Percentiles rank a stretch among this genome's conserved stretches.
Conservation (phyloP, 208 protist genomes). For the Trypanosoma cruzi region DNA sequence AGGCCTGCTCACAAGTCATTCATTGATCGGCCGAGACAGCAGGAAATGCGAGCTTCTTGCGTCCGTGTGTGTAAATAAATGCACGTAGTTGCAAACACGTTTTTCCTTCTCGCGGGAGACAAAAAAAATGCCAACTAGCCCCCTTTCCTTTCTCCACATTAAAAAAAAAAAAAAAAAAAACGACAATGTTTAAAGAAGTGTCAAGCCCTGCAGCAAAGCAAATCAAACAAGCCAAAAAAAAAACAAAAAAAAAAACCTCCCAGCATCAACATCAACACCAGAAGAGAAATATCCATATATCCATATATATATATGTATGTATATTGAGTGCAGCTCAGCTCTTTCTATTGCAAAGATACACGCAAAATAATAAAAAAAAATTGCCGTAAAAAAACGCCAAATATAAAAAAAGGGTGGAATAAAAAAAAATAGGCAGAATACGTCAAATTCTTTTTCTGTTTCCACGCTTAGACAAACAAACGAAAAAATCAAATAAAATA, state of each 20-base stretch:
- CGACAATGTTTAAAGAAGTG: no score
- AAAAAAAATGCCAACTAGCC: neutral
- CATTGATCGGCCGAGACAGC: conserved; percentile 18
- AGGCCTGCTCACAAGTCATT: conserved; percentile 22
- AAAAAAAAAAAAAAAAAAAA: conserved; percentile 26
- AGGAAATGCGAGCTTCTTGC: neutral
- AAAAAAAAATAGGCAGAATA: neutral
- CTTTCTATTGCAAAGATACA: neutral
- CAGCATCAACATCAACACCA: neutral
- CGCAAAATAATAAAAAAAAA: neutral
- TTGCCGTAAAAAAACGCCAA: neutral
- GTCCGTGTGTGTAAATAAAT: neutral
- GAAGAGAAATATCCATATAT: neutral
- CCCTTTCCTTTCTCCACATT: conserved; percentile 9
- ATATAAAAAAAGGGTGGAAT: neutral
- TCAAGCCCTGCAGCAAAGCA: conserved; percentile 1
- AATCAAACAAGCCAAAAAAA: conserved; percentile 9
- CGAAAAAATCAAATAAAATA: conserved; percentile 10
- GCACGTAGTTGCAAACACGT: neutral
- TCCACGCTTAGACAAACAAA: neutral
- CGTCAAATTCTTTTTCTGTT: neutral
- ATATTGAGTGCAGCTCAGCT: neutral
- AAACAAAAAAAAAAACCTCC: conserved; percentile 12
- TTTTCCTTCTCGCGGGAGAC: neutral
- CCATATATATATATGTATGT: no score